Percentiles rank a stretch among this genome's conserved stretches.
Conservation (phyloP, 768 basidiomycete genomes). For the Holtermanniella nyarrowii region DNA sequence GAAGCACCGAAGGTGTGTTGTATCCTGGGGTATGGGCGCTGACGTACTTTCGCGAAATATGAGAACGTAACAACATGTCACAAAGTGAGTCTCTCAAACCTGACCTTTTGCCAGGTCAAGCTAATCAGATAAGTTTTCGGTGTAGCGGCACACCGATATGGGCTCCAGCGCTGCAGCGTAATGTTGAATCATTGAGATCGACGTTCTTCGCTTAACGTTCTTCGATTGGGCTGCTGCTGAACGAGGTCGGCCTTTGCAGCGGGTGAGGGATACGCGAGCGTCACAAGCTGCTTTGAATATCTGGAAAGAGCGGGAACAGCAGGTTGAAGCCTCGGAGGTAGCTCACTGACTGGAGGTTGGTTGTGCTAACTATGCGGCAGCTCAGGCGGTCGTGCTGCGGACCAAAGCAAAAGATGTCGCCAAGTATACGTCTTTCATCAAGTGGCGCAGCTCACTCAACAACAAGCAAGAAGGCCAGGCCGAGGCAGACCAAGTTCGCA, state of each 20-base stretch:
- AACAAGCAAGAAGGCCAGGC: background rate
- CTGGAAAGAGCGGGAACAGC: background rate
- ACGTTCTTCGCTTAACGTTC: conserved; percentile 1
- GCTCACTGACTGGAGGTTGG: background rate
- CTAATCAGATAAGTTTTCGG: background rate
- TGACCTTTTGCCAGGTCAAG: background rate
- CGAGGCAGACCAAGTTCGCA: background rate
- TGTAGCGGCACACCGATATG: background rate
- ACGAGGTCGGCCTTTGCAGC: background rate
- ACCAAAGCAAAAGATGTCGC: background rate
- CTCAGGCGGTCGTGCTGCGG: background rate
- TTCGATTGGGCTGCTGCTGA: conserved; percentile 2
- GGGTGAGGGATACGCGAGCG: background rate
- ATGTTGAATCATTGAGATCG: background rate
- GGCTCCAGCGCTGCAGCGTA: background rate
- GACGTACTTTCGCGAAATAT: background rate
- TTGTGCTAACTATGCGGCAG: background rate
- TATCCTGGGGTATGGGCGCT: no score
- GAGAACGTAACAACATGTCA: background rate
- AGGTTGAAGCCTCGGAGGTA: background rate
- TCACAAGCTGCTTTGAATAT: background rate
- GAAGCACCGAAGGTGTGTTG: no score
- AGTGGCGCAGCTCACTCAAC: background rate
- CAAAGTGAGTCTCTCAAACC: background rate
- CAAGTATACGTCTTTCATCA: background rate